These are phyloP conservation scores for Podospora appendiculata DNA, from an alignment of 495 filamentous ascomycete genomes.

Conservation along the genomic window DNA sequence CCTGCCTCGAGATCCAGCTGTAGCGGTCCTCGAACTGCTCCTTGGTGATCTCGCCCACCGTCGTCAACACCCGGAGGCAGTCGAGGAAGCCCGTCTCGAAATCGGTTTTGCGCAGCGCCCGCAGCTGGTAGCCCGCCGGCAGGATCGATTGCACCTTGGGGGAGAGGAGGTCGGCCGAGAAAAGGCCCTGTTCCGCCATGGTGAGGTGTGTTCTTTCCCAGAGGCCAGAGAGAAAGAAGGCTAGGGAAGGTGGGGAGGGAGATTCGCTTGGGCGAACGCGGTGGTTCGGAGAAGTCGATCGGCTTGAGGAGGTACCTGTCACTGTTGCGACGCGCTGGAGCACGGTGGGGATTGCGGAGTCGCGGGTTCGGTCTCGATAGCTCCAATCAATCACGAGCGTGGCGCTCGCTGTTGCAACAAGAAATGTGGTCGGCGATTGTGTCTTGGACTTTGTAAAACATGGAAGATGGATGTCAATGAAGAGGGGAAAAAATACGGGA, in stretches of 20 bases:
- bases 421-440: neutral
- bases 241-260: no score
- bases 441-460: no score
- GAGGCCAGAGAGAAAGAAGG: neutral
- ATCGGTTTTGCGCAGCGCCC: conserved; percentile 71
- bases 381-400: neutral
- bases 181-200: conserved; percentile 55
- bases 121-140: conserved; percentile 73
- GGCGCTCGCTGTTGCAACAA: neutral
- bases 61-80: conserved; percentile 83
- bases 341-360: no score
- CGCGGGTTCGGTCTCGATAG: neutral
- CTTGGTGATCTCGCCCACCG: conserved; percentile 79
- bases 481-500: no score
- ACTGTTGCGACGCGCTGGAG: neutral
- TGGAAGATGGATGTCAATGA: no score
- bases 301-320: neutral
- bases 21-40: conserved; percentile 71
- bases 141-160: conserved; percentile 61
- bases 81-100: conserved; percentile 77
- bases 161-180: conserved; percentile 70
- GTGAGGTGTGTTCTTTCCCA: conserved; percentile 1
- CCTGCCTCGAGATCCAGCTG: conserved; percentile 71
- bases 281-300: neutral
- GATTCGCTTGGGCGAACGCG: neutral